A percentile compares a stretch with the other conserved stretches of the same genome.
These are phyloP conservation scores for Solanum neorickii DNA, from an alignment of 257 asterid genomes.

Conservation along the genomic window DNA sequence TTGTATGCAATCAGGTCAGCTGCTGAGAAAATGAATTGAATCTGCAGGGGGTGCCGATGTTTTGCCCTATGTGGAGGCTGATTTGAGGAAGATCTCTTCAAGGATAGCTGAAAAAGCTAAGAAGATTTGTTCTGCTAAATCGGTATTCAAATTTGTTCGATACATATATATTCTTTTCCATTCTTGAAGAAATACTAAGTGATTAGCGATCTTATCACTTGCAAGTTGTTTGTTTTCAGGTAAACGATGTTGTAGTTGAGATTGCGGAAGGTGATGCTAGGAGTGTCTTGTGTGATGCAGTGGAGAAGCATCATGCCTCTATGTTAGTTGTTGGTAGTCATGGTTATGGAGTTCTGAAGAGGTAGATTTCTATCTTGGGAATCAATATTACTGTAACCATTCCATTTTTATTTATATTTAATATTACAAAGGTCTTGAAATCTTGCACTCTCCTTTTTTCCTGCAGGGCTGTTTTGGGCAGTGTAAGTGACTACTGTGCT, in stretches of 20 bases:
- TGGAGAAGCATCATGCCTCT: slow-evolving; percentile 70
- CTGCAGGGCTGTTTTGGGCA: slow-evolving; percentile 40
- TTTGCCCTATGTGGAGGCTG: slow-evolving; percentile 49
- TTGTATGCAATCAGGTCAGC: background rate
- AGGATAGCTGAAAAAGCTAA: slow-evolving; percentile 56
- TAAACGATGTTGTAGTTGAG: slow-evolving; percentile 34
- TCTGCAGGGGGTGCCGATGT: slow-evolving; percentile 56
- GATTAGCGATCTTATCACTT: background rate
- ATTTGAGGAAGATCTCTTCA: slow-evolving; percentile 59
- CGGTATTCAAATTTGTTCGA: slow-evolving; percentile 19
- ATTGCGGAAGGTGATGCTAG: slow-evolving; percentile 76
- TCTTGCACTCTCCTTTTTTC: background rate
- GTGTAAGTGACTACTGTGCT: slow-evolving; percentile 40
- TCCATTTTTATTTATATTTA: background rate
- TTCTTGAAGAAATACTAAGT: background rate
- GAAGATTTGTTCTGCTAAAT: slow-evolving; percentile 45
- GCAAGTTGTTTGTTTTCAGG: slow-evolving; percentile 24
- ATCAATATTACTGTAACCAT: background rate
- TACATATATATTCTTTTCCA: background rate
- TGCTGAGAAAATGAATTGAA: background rate
- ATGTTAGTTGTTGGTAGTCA: slow-evolving; percentile 77
- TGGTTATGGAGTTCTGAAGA: slow-evolving; percentile 93
- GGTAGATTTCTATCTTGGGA: slow-evolving; percentile 19
- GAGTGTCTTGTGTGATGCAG: slow-evolving; percentile 80
- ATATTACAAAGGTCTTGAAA: background rate